Evolutionary conservation across 2,329 filamentous ascomycete genomes (phyloP).

Genomic region (Xylaria arbuscula): DNA sequence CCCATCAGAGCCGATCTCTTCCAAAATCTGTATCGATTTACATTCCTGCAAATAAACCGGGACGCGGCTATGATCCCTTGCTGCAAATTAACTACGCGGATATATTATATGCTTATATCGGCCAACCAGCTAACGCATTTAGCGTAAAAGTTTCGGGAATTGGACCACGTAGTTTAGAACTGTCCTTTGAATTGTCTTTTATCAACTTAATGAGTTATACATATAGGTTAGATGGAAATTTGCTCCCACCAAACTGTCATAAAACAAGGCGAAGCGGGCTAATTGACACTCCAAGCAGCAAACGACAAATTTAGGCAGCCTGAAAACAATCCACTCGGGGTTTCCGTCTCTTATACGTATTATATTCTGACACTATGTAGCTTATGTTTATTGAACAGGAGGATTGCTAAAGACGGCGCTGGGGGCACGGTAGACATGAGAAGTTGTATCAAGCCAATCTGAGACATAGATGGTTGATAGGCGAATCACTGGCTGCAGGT

Average conservation of each 20-base stretch:
- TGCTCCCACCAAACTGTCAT: too few species aligned
- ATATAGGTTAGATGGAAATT: too few species aligned
- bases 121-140: background rate
- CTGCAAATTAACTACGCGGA: background rate
- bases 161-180: too few species aligned
- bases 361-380: too few species aligned
- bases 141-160: too few species aligned
- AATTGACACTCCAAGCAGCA: conserved; percentile 2
- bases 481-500: too few species aligned
- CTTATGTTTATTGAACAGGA: background rate
- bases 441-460: conserved; percentile 2
- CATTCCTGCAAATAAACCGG: too few species aligned
- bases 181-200: too few species aligned
- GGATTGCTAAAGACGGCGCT: conserved; percentile 1
- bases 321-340: conserved; percentile 14
- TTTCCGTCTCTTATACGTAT: conserved; percentile 6
- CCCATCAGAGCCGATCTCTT: too few species aligned
- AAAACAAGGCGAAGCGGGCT: background rate
- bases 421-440: conserved; percentile 12
- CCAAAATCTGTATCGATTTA: too few species aligned
- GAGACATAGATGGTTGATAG: background rate
- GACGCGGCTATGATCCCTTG: background rate
- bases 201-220: too few species aligned
- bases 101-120: background rate
- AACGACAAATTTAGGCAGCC: background rate